These are phyloP conservation scores for Collybiopsis confluens DNA, from an alignment of 768 basidiomycete genomes.

Conservation along the genomic window DNA sequence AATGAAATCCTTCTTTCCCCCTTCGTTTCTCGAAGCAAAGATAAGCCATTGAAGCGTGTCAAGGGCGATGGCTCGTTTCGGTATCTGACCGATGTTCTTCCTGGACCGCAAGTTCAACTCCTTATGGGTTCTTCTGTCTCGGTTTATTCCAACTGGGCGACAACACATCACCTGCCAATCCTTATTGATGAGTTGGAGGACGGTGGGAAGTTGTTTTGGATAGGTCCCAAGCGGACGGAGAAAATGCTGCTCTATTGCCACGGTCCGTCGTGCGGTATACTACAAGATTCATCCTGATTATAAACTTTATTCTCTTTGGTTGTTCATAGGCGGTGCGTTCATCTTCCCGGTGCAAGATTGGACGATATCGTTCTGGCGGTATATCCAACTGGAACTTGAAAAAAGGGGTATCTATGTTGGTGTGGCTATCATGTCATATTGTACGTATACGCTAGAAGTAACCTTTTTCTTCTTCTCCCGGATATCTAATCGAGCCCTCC, in stretches of 20 bases:
- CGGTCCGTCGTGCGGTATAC: constrained; percentile 17
- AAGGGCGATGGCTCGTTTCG: neutral
- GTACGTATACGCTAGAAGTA: neutral
- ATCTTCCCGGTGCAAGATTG: constrained; percentile 5
- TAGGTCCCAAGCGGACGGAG: constrained; percentile 26
- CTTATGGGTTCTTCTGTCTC: neutral
- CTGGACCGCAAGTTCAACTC: neutral
- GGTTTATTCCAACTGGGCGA: constrained; percentile 18
- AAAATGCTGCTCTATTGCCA: constrained; percentile 29
- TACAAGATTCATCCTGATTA: neutral
- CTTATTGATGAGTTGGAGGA: constrained; percentile 23
- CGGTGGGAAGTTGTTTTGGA: constrained; percentile 26
- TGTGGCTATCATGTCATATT: constrained; percentile 9
- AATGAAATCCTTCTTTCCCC: constrained; percentile 1
- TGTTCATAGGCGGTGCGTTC: constrained; percentile 8
- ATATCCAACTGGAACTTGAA: constrained; percentile 3
- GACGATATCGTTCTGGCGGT: constrained; percentile 5
- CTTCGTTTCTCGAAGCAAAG: neutral
- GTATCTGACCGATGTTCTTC: neutral
- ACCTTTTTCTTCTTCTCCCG: neutral
- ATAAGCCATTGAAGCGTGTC: neutral
- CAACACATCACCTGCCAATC: constrained; percentile 12
- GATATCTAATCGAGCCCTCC: neutral
- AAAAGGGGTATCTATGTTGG: constrained; percentile 5
- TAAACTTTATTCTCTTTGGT: no score